Base-by-base conservation (phyloP, 768 basidiomycete species). In the Serendipita indica region DNA sequence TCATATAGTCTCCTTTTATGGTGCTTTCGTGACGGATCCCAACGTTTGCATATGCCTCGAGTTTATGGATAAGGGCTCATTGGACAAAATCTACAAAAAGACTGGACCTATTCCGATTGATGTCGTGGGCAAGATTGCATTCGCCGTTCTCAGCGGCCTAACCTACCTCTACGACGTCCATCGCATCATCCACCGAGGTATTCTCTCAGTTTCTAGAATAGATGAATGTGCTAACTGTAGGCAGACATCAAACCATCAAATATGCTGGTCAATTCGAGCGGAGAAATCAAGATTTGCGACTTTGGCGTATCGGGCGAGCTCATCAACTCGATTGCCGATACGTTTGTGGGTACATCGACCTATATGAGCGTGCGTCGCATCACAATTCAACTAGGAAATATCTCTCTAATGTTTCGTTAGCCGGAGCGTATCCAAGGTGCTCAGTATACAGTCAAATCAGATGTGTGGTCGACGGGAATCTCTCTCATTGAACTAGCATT, bases 21-120 rank as follows among this genome's bases (percentile, higher is more conserved):
- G 96, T 62, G 96, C 96, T 57, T 99, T 91, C 73, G 76, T 98
- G 32, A 83, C 87, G 2, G 96, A 99, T 70, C 94, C 94, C 12
- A 97, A 98, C 67, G 94, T 99, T 67, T 96, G 96, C 71, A 94
- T 97, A 57, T 98, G 92, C 72, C 97, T 99, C 85, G 96, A 99
- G 69, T 88, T 72, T 70, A 86, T 86, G 88, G 86, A 94, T 77
- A 92, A 89, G 69, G 88, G 90, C 62, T 91, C 84, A 6, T 76
- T 96, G 6, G 96, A 99, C 69, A 82, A 84, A 32, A 92, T 99
- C 63, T 98, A 98, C 75, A 94, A 96, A 75, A 83, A 84, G 69
- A 89, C 89, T 66, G 96, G 96, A 0, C 75, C 96, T 30, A 89
- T 99, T 66, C 84, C 89, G 63, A 88, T 97, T 64, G 84, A 89